Base-by-base conservation (phyloP, 805 yeast species). In the Starmerella bacillaris region DNA sequence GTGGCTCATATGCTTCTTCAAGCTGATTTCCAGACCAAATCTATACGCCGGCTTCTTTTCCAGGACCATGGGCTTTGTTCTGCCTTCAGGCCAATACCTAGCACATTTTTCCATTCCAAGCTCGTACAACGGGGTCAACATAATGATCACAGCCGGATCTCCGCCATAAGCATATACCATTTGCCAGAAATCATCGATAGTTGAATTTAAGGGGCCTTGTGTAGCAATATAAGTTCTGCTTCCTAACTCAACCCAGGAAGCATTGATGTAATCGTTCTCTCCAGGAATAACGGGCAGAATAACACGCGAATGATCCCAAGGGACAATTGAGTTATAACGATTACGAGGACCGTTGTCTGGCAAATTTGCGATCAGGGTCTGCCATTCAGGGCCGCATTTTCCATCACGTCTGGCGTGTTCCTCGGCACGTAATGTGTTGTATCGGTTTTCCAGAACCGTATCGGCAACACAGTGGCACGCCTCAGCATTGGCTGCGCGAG, bases 171-270 rank as follows among this genome's bases (percentile, higher is more conserved):
- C 72, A 28, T 70, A 59, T 12, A 78, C 65, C 58, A 83, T 71
- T 37, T 74, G 76, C 76, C 92, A 83, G 49, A 86, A 84, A 53
- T 86, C 94, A 16, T 71, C 72, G 18, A 74, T 64, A 0, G 96
- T 86, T 26, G 65, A 65, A 2, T 51, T 53, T 39, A 78, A 55
- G 2, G 98, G 98, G 2, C 94, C 98, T 54, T 86, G 94, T 1
- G 92, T 68, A 0, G 93, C 94, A 47, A 84, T 78, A 37, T 55
- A 58, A 3, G 46, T 40, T 31, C 53, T 57, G 37, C 51, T 61
- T 49, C 63, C 46, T 54, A 61, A 46, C 49, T 64, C 49, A 45
- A 79, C 55, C 56, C 79, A 77, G 18, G 84, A 79, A 0, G 96
- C 98, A 56, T 84, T 84, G 47, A 84, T 80, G 53, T 84, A 84